Evolutionary conservation across 768 basidiomycete species (phyloP), one percentile per base, ranked within the genome.

Genomic region (Strobilomyces dryophilus): DNA sequence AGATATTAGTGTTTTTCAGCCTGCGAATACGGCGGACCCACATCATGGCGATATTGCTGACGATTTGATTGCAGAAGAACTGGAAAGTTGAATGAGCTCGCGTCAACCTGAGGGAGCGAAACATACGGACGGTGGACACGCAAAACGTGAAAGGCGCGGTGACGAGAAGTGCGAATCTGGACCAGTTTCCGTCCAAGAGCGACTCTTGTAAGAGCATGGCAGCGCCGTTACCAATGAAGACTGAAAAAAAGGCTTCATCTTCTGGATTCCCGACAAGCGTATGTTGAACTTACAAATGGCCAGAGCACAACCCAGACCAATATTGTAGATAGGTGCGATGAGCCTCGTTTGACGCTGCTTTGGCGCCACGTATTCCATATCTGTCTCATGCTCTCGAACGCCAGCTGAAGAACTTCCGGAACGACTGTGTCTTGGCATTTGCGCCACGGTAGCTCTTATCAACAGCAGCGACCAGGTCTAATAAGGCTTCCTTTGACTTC

Each of bases 21-120:
- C 7, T n/a, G 14, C 35, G 34, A 24, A 27, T 18, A 12, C 32
- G 10, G 47, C 11, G 9, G 15, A 69, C 83, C 41, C 64, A 88
- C 87, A 83, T 73, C 73, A 83, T 87, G 12, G 79, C 74, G 27
- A 89, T 44, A 52, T 80, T 84, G n/a, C 76, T 71, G 29, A 90
- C 59, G 34, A 89, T 79, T 68, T 89, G 87, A 29, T 85, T 71
- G 88, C 82, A 75, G 64, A 90, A 90, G 74, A 91, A 90, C 86
- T 90, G 8, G 5, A 49, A 40, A 47, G 9, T 32, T 29, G 47
- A 20, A 49, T 58, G 31, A 53, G 51, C 32, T 37, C 27, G 27
- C 34, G 43, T 43, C 35, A 24, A 10, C 21, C 17, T 2, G 24
- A 24, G 2, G 8, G 11, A n/a, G 15, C 17, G 78, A 12, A 36